Base-by-base conservation (phyloP, 768 basidiomycete genomes). In the Tricholoma flavovirens region DNA sequence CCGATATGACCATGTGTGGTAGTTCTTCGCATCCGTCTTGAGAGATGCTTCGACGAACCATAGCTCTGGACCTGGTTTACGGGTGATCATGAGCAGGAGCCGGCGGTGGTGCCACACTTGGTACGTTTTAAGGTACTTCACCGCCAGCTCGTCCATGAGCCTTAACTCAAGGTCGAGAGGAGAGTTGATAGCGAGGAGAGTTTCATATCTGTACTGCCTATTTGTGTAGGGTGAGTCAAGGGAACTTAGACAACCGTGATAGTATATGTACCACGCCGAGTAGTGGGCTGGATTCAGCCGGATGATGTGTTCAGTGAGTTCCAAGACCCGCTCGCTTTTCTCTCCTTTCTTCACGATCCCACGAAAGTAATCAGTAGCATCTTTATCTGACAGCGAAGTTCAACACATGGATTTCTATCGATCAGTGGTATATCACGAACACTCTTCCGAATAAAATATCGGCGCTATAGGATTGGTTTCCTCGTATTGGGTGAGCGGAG, bases 1-100 rank as follows among this genome's bases (percentile, higher is more conserved):
- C 6, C 96, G 82, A 71, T 98, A 96, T 7, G 91, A 90, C 97
- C 97, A 99, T 0, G 97, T 98, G 70, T 98, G 96, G 69, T 99
- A 99, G 75, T 99, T 99, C 81, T 99, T 99, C 45, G 83, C 72
- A 67, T 99, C 97, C 19, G 72, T 78, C 7, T 80, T 73, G 29
- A 99, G 81, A 1, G 85, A 84, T 54, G 74, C 71, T 51, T 84
- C 80, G 67, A 93, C 86, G 70, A 97, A 98, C 33, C 67, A 76
- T 54, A 98, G 85, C 70, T 99, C 97, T 8, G 80, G 78, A 3
- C 56, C 66, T 5, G 86, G 80, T 21, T 77, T 68, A 55, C 79
- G 74, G 30, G 82, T 75, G 46, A 77, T 71, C 35, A 77, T 77
- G 59, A 93, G 80, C 35, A 93, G 76, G 33, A 93, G 82, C 4